Evolutionary conservation across 2,329 filamentous ascomycete genomes (phyloP).

Genomic region (Myrmaecium sp.): DNA sequence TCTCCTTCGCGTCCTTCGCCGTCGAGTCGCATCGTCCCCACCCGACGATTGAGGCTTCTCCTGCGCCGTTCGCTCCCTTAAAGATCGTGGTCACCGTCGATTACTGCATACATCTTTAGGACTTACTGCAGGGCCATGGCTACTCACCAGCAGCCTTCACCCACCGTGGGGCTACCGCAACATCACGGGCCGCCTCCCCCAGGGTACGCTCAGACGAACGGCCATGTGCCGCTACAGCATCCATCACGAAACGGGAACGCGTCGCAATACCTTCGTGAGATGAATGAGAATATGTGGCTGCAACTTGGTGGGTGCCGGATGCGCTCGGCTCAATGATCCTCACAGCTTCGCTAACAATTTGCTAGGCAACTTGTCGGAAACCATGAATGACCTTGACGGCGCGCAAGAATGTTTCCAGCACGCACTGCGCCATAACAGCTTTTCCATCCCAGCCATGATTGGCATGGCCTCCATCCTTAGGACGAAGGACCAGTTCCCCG

Average conservation of each 20-base stretch:
- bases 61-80: not conserved
- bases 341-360: constrained; percentile 8
- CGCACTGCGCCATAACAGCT: constrained; percentile 71
- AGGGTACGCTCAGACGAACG: constrained; percentile 41
- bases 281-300: constrained; percentile 84
- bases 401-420: constrained; percentile 83
- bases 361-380: constrained; percentile 67
- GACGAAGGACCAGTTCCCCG: constrained; percentile 82
- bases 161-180: constrained; percentile 53
- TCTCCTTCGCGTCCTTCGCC: not conserved
- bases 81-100: not conserved
- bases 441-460: constrained; percentile 83
- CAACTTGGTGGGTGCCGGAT: constrained; percentile 58
- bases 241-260: constrained; percentile 22
- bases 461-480: constrained; percentile 83
- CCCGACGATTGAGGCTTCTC: not conserved
- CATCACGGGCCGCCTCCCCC: constrained; percentile 52
- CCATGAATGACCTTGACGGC: constrained; percentile 75
- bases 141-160: constrained; percentile 59
- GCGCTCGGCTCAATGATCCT: constrained; percentile 5
- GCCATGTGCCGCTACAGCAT: constrained; percentile 32
- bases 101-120: constrained; percentile 8
- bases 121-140: constrained; percentile 34
- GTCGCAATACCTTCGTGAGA: constrained; percentile 55
- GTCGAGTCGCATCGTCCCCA: not conserved